phyloP scores from a whole-genome alignment of 495 filamentous ascomycete genomes.

The Sporormia fimetaria region DNA sequence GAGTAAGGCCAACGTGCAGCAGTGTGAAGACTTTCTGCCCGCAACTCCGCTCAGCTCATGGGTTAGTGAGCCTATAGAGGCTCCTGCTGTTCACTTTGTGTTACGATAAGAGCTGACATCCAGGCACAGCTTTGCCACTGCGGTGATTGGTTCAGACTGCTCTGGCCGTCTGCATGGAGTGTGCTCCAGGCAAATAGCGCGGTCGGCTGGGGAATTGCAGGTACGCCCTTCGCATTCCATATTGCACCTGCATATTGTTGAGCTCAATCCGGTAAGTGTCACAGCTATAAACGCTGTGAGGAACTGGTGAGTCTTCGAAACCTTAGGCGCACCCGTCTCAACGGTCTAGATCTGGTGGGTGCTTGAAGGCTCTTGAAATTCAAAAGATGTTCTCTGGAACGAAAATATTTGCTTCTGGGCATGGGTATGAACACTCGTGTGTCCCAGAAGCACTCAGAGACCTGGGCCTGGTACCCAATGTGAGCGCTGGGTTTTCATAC shows the following conservation, averaged over 20 bases:
- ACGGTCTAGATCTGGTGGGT: no score
- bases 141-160: constrained; percentile 9
- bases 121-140: not conserved
- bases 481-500: no score
- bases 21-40: not conserved
- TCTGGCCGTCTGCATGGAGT: no score
- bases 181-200: no score
- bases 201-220: not conserved
- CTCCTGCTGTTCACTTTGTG: not conserved
- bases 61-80: not conserved
- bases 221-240: constrained; percentile 10
- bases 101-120: constrained; percentile 16
- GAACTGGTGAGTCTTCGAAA: no score
- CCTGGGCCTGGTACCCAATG: no score
- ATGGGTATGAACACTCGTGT: no score
- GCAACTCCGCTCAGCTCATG: constrained; percentile 13
- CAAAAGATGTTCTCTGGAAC: no score
- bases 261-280: constrained; percentile 1
- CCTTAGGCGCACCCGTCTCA: no score
- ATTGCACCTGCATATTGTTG: constrained; percentile 12
- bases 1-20: not conserved
- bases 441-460: no score
- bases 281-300: not conserved
- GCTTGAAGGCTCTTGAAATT: no score
- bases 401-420: no score